Percentiles rank a stretch among this genome's conserved stretches.
Conservation (phyloP, 306 rosid species). For the Acacia melanoxylon region DNA sequence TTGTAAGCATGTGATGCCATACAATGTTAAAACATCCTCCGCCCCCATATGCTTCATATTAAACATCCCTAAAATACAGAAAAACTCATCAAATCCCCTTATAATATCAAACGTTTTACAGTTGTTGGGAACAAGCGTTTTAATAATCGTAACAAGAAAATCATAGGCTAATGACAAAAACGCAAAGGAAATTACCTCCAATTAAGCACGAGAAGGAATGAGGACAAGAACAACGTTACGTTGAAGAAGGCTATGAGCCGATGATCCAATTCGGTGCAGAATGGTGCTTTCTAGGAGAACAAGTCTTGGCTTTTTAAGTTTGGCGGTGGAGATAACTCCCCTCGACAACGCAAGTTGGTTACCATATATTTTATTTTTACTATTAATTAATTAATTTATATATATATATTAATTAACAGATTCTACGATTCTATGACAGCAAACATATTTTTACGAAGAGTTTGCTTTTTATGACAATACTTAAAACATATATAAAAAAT, state of each 20-base stretch:
- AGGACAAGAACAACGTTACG: not conserved
- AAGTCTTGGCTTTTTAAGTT: not conserved
- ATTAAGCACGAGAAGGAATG: not conserved
- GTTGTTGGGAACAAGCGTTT: not conserved
- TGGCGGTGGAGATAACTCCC: slow-evolving; percentile 25
- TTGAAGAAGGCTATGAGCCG: not conserved
- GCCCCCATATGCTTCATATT: not conserved
- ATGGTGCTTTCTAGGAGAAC: not conserved
- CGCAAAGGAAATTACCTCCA: not conserved
- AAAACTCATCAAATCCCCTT: not conserved
- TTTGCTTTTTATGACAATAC: no score
- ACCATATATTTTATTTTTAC: not conserved
- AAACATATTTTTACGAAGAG: no score
- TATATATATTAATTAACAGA: no score
- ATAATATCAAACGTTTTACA: no score
- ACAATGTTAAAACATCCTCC: not conserved
- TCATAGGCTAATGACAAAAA: not conserved
- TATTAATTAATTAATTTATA: no score
- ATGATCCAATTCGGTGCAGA: not conserved
- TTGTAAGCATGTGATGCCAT: not conserved
- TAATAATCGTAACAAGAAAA: not conserved
- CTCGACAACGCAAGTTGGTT: slow-evolving; percentile 19
- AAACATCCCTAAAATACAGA: not conserved
- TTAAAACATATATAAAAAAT: no score
- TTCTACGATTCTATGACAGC: no score